phyloP scores from a whole-genome alignment of 345 rosid genomes.

The Euphorbia lathyris region DNA sequence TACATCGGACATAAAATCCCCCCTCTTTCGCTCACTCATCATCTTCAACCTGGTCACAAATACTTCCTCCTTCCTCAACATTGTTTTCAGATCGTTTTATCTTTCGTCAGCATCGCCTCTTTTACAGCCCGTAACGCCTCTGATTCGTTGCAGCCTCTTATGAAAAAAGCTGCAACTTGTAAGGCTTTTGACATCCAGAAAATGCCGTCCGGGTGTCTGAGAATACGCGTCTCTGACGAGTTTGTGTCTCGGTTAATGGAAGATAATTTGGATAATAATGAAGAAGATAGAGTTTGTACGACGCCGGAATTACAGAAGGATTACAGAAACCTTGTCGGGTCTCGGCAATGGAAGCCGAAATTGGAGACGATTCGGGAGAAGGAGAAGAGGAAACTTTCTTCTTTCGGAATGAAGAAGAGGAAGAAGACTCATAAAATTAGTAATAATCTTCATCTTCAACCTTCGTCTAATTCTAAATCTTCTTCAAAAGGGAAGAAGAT shows the following conservation, averaged over 20 bases:
- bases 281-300: slow-evolving; percentile 45
- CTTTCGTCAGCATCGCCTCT: slow-evolving; percentile 67
- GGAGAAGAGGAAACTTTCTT: slow-evolving; percentile 37
- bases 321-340: slow-evolving; percentile 50
- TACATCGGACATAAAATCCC: slow-evolving; percentile 84
- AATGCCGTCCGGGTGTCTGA: slow-evolving; percentile 47
- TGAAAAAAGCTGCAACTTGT: slow-evolving; percentile 30
- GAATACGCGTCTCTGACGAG: slow-evolving; percentile 77
- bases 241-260: slow-evolving; percentile 62
- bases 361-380: slow-evolving; percentile 70
- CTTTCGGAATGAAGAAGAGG: slow-evolving; percentile 49
- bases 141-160: neutral
- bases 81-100: slow-evolving; percentile 58
- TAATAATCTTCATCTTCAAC: neutral
- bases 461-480: too few relatives aligned
- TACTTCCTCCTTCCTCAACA: slow-evolving; percentile 78
- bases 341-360: slow-evolving; percentile 75
- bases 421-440: slow-evolving; percentile 24
- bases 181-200: slow-evolving; percentile 65
- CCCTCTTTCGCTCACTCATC: slow-evolving; percentile 56
- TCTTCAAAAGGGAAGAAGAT: slow-evolving; percentile 15
- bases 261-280: slow-evolving; percentile 16
- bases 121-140: slow-evolving; percentile 10
- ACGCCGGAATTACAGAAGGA: slow-evolving; percentile 68
- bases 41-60: slow-evolving; percentile 64